Evolutionary conservation across 371 early-diverging fungal genomes (phyloP).

Genomic region (Capniomyces stellatus): DNA sequence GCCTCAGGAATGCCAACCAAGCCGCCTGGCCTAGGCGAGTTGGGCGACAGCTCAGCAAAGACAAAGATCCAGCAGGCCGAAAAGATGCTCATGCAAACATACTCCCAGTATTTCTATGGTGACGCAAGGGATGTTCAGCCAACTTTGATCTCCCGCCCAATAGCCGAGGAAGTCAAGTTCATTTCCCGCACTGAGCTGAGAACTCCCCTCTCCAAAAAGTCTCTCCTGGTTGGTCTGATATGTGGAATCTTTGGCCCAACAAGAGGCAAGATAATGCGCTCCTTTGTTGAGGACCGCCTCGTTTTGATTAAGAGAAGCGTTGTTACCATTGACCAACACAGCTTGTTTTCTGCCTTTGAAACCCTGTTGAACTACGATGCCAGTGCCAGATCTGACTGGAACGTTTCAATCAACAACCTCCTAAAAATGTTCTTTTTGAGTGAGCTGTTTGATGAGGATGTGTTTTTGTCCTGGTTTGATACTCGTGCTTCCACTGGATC

Average conservation of each 20-base stretch:
- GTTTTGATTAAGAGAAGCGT: background rate
- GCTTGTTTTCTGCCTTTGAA: background rate
- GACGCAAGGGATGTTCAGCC: background rate
- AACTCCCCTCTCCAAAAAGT: background rate
- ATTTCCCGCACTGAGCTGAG: background rate
- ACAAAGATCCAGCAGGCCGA: background rate
- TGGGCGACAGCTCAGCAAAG: background rate
- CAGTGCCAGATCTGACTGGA: background rate
- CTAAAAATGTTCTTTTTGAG: background rate
- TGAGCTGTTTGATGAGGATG: constrained; percentile 2
- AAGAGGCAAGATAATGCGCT: background rate
- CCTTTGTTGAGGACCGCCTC: background rate
- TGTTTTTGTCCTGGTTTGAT: background rate
- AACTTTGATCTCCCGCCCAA: background rate
- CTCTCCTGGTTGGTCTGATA: background rate
- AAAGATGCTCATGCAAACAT: background rate
- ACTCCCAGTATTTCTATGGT: constrained; percentile 1
- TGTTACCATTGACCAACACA: background rate
- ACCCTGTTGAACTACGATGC: background rate
- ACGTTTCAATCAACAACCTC: background rate
- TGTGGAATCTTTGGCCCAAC: constrained; percentile 1
- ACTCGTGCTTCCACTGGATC: background rate
- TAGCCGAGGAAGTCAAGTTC: constrained; percentile 2
- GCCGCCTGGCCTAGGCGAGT: too few species aligned
- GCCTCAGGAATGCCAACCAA: background rate